A percentile compares a stretch with the other conserved stretches of the same genome.
Evolutionary conservation across 805 yeast genomes (phyloP).

Genomic region (Candida palmyrensis): DNA sequence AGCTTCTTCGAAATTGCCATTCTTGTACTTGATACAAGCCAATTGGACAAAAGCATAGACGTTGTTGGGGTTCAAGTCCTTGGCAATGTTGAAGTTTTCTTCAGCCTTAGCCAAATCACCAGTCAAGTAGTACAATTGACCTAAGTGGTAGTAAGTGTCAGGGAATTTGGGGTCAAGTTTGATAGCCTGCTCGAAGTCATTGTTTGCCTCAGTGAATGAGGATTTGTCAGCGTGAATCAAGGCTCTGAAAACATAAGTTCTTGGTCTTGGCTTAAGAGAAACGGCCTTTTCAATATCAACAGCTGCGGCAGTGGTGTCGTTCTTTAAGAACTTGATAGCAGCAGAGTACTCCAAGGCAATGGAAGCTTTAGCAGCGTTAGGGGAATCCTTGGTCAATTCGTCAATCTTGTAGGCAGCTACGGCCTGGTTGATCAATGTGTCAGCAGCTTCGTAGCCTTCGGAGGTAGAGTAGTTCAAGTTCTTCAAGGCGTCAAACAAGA

Average conservation of each 20-base stretch:
- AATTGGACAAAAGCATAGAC: constrained; percentile 85
- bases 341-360: constrained; percentile 82
- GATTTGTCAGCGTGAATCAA: constrained; percentile 78
- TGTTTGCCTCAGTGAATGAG: constrained; percentile 50
- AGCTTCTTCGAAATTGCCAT: constrained; percentile 55
- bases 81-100: constrained; percentile 69
- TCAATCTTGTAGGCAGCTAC: constrained; percentile 39
- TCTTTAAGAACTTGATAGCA: constrained; percentile 77
- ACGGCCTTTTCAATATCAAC: constrained; percentile 62
- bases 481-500: constrained; percentile 60
- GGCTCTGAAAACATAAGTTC: constrained; percentile 79
- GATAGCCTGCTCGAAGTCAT: constrained; percentile 69
- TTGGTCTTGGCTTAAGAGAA: constrained; percentile 65
- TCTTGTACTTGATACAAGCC: constrained; percentile 87
- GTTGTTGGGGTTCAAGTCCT: constrained; percentile 67
- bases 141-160: constrained; percentile 89
- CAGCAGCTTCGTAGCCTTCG: constrained; percentile 61
- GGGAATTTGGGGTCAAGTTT: constrained; percentile 64
- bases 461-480: constrained; percentile 46
- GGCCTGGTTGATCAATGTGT: constrained; percentile 55
- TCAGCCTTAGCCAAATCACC: constrained; percentile 71
- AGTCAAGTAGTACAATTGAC: constrained; percentile 82
- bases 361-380: constrained; percentile 43
- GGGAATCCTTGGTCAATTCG: constrained; percentile 25
- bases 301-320: constrained; percentile 62